A percentile compares a stretch with the other conserved stretches of the same genome.
phyloP scores from a whole-genome alignment of 768 basidiomycete species.

The Tylopilus cervinicoccineus region DNA sequence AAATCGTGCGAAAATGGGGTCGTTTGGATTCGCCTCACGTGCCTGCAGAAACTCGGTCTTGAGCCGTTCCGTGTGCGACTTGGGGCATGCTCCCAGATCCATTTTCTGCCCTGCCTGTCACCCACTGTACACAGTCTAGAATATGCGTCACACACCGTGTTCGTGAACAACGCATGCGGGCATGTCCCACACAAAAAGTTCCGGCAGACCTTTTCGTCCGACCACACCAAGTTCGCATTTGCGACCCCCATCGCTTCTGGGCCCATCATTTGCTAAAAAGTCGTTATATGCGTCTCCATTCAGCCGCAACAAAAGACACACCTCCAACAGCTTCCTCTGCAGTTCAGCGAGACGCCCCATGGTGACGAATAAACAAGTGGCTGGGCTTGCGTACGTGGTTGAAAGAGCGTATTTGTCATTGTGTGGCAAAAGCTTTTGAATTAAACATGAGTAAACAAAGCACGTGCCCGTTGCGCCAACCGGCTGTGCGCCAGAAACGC shows the following conservation, averaged over 20 bases:
- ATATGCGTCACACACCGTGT: constrained; percentile 66
- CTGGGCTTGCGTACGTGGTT: neutral
- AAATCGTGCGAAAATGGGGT: constrained; percentile 82
- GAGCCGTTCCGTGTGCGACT: constrained; percentile 91
- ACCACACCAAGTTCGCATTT: constrained; percentile 89
- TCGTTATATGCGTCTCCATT: constrained; percentile 4
- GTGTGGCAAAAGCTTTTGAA: constrained; percentile 25
- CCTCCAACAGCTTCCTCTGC: constrained; percentile 89
- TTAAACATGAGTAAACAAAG: constrained; percentile 25
- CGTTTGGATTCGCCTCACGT: constrained; percentile 67
- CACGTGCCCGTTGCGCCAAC: constrained; percentile 2
- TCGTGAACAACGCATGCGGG: constrained; percentile 95
- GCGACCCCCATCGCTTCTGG: constrained; percentile 98
- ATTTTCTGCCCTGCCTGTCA: constrained; percentile 65
- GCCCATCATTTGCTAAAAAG: constrained; percentile 97
- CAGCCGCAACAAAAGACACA: constrained; percentile 35
- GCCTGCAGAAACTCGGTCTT: constrained; percentile 87
- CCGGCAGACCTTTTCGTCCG: constrained; percentile 95
- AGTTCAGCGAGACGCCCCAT: constrained; percentile 97
- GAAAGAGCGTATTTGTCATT: constrained; percentile 24
- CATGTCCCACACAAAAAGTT: constrained; percentile 99
- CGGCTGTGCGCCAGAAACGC: no score
- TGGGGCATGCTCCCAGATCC: constrained; percentile 97
- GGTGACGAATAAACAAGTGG: constrained; percentile 19
- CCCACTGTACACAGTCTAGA: neutral